Evolutionary conservation across 345 rosid genomes (phyloP), one percentile per base, ranked within the genome.

Genomic region (Reutealis trisperma): DNA sequence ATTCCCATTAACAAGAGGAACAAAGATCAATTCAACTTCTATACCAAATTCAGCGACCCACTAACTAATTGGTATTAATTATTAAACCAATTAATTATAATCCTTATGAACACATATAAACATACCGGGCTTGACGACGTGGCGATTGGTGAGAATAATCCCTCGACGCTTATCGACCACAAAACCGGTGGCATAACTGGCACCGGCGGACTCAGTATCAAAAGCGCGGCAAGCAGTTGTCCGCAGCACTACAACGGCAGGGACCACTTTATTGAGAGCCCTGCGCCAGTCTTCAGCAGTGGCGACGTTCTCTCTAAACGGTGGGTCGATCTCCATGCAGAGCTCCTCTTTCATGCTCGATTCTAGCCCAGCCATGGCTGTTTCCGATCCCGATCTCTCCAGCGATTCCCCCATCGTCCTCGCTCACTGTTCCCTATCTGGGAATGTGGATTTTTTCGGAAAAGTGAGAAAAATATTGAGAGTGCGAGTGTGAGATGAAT

Each of bases 211-310:
- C 85, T 94, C 98, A 0, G 98, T 94, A 60, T 94, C 98, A 74
- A 94, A 94, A 37, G 98, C 93, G 7, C 98, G 95, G 78, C 95
- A 89, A 5, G 98, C 93, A 16, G 95, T 94, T 77, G 92, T 93
- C 6, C 97, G 92, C 61, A 94, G 91, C 24, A 93, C 98, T 25
- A 93, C 97, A 61, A 91, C 97, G 70, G 98, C 98, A 6, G 97
- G 97, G 74, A 94, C 98, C 16, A 94, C 97, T 75, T 85, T 90
- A 59, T 71, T 71, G 45, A 93, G 94, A 55, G 98, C 84, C 80
- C 78, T 88, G 49, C 97, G 88, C 98, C 98, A 94, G 85, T 94
- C 98, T 72, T 94, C 98, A 2, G 96, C 90, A 18, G 98, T 88
- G 75, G 95, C 96, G 18, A 80, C 84, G 84, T 80, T 86, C 71